Evolutionary conservation across 495 filamentous ascomycete genomes (phyloP).

Genomic region (Wilcoxina mikolae): DNA sequence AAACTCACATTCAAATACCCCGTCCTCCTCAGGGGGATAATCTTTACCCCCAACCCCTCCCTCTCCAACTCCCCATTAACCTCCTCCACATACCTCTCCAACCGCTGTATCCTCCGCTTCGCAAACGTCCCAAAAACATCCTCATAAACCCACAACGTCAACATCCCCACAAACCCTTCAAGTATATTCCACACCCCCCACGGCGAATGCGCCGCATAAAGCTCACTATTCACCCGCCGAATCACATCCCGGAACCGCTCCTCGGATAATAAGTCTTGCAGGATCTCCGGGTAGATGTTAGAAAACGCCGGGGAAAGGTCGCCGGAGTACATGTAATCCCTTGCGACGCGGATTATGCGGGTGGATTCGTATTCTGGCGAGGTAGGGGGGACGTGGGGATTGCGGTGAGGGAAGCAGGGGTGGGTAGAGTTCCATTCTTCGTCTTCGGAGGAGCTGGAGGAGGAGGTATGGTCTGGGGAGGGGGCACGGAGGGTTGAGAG

Average conservation of each 20-base stretch:
- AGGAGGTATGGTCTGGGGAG: too few relatives aligned
- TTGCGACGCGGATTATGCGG: slow-evolving; percentile 73
- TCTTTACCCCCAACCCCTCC: slow-evolving; percentile 41
- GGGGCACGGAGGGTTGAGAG: not conserved
- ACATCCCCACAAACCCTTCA: slow-evolving; percentile 57
- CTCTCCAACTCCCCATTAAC: slow-evolving; percentile 58
- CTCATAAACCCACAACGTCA: slow-evolving; percentile 89
- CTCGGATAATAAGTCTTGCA: slow-evolving; percentile 69
- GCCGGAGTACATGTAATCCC: slow-evolving; percentile 80
- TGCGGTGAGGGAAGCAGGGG: slow-evolving; percentile 44
- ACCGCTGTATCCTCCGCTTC: slow-evolving; percentile 48
- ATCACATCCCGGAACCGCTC: slow-evolving; percentile 70
- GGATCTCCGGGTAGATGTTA: slow-evolving; percentile 87
- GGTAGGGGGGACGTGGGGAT: slow-evolving; percentile 56
- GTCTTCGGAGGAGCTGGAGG: not conserved
- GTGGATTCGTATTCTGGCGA: slow-evolving; percentile 61
- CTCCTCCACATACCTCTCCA: slow-evolving; percentile 65
- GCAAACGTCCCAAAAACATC: slow-evolving; percentile 60
- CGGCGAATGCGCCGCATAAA: slow-evolving; percentile 60
- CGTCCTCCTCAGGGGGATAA: slow-evolving; percentile 63
- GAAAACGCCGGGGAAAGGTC: slow-evolving; percentile 68
- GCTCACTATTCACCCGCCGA: slow-evolving; percentile 55
- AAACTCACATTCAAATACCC: slow-evolving; percentile 68
- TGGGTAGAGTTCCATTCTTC: slow-evolving; percentile 16
- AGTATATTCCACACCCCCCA: slow-evolving; percentile 54